Base-by-base conservation (phyloP, 148 eudicot genomes). In the Fagopyrum homotropicum region DNA sequence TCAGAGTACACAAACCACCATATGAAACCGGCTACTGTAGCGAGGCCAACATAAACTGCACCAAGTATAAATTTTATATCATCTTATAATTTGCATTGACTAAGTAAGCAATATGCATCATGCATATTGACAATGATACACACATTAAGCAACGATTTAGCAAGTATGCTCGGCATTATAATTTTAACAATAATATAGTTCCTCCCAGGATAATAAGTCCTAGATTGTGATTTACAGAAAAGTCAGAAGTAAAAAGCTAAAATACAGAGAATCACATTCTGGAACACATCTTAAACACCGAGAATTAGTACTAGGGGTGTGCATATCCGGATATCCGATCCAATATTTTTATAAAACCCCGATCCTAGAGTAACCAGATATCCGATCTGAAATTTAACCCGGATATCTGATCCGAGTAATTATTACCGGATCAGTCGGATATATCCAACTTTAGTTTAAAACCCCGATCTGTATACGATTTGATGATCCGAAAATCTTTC, bases 31-130 rank as follows among this genome's bases (percentile, higher is more conserved):
- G 90, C 98, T 82, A 96, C 82, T 70, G 99, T 96, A 70, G 99
- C 98, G 82, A 96, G 94, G 76, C 99, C 99, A 77, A 92, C 99
- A 85, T 96, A 96, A 77, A 87, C 99, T 96, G 91, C 86, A 79
- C 45, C 49, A 81, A 84, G 55, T 49, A 77, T 72, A 83, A 44
- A 73, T 76, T 68, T 50, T 43, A 57, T 77, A 77, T 26, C 50
- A 66, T 12, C 45, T 29, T 16, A 19, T 22, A 19, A 47, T n/a
- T 15, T n/a, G 4, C 29, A 72, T 29, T 45, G 22, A n/a, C 44
- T 50, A 29, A 8, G 43, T 72, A 47, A 51, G 56, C 75, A 74
- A 74, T 43, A 40, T 15, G 26, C 46, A 16, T 2, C 59, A 40
- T 35, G 46, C 46, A 50, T 43, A 55, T 15, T 12, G 50, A 19